Evolutionary conservation across 1,284 basidiomycete species (phyloP).

Genomic region (Tilletia walkeri): DNA sequence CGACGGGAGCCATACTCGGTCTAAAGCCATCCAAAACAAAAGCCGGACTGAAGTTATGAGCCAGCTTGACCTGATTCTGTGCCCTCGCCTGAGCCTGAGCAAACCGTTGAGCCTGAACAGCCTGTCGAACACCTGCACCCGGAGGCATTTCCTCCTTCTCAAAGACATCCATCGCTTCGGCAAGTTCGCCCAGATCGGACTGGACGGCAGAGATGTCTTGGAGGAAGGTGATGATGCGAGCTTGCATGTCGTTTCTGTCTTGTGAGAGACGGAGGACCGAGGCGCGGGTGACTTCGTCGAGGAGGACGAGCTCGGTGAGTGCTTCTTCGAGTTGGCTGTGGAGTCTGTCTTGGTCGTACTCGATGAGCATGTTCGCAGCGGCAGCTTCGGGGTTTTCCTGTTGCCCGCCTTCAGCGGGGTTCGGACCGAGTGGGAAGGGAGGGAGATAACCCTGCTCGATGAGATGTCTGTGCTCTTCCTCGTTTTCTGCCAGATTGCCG

Average conservation of each 20-base stretch:
- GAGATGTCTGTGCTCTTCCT: not conserved
- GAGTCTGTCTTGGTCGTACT: conserved; percentile 8
- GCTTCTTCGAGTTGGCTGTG: conserved; percentile 30
- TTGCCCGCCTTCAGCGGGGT: no score
- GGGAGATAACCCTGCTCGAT: not conserved
- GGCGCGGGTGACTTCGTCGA: conserved; percentile 44
- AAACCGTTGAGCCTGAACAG: not conserved
- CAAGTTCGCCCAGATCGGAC: conserved; percentile 49
- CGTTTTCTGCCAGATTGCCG: not conserved
- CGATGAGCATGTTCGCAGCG: not conserved
- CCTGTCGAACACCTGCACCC: not conserved
- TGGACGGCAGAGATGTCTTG: conserved; percentile 53
- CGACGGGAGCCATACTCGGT: conserved; percentile 47
- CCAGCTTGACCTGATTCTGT: not conserved
- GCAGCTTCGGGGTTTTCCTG: not conserved
- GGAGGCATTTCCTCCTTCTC: conserved; percentile 25
- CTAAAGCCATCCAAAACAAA: conserved; percentile 12
- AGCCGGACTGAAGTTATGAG: conserved; percentile 44
- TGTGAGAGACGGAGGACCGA: conserved; percentile 37
- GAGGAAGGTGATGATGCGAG: conserved; percentile 43
- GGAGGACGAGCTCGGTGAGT: conserved; percentile 36
- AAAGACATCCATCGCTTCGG: conserved; percentile 35
- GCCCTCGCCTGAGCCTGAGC: conserved; percentile 14
- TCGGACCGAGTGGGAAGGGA: not conserved
- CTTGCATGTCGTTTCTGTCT: conserved; percentile 52